A percentile compares a stretch with the other conserved stretches of the same genome.
Conservation (phyloP, 495 filamentous ascomycete genomes). For the Xylaria sp. region DNA sequence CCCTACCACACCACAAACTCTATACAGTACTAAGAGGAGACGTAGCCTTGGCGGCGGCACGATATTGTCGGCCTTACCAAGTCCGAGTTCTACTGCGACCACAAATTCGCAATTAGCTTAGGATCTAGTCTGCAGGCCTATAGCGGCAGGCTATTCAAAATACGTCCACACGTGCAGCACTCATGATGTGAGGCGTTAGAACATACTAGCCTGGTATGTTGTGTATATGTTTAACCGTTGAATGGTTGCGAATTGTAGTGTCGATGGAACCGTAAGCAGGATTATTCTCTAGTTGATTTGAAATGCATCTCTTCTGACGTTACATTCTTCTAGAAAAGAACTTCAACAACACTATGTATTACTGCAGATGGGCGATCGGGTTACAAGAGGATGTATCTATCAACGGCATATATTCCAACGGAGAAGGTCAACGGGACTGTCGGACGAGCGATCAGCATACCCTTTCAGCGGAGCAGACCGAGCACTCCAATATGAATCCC, state of each 20-base stretch:
- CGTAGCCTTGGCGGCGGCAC: neutral
- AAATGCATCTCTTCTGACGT: slow-evolving; percentile 3
- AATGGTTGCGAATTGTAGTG: neutral
- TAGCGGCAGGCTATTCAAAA: neutral
- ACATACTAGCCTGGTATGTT: neutral
- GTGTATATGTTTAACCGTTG: neutral
- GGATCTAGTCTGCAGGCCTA: neutral
- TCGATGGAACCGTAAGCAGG: neutral
- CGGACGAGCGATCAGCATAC: neutral
- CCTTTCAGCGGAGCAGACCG: slow-evolving; percentile 4
- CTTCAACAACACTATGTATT: neutral
- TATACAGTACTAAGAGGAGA: neutral
- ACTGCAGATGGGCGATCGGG: neutral
- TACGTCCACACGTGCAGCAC: neutral
- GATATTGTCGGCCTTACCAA: neutral
- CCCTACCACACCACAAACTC: neutral
- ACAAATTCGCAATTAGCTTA: neutral
- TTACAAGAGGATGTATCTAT: neutral
- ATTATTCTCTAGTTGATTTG: neutral
- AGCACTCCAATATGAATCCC: neutral
- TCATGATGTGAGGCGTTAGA: neutral
- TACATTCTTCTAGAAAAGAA: neutral
- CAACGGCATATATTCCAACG: slow-evolving; percentile 2
- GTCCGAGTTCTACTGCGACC: neutral
- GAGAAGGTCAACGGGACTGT: slow-evolving; percentile 10